Evolutionary conservation across 2,329 filamentous ascomycete species (phyloP).

Genomic region (Nemania serpens): DNA sequence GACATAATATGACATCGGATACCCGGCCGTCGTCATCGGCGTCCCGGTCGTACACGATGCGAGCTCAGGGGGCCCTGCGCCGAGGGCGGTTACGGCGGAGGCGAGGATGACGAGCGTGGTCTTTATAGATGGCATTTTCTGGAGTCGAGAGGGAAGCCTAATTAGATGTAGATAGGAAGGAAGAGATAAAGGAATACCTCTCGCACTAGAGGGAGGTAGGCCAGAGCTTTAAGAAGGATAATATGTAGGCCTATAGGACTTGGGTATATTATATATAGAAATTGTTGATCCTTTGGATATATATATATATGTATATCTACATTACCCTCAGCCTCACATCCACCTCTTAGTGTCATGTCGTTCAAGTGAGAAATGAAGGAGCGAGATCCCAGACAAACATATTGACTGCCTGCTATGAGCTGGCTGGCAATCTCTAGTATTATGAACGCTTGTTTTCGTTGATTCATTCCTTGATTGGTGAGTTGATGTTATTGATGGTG

Average conservation of each 20-base stretch:
- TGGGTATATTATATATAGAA: no score
- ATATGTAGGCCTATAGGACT: no score
- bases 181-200: neutral
- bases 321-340: no score
- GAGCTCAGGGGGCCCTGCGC: constrained; percentile 19
- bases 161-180: neutral
- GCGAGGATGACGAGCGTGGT: constrained; percentile 4
- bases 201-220: no score
- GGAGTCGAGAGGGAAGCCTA: neutral
- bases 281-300: no score
- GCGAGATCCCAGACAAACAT: neutral
- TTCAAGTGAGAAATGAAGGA: neutral
- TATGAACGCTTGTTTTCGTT: no score
- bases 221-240: no score
- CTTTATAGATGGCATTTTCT: constrained; percentile 6
- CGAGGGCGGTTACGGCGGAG: constrained; percentile 14
- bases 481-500: no score
- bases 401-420: no score
- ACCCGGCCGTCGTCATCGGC: constrained; percentile 38
- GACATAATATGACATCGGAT: constrained; percentile 39
- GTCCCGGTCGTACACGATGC: constrained; percentile 35
- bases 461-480: no score
- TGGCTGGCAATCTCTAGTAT: no score
- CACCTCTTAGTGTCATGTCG: neutral
- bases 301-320: no score